A percentile compares a stretch with the other conserved stretches of the same genome.
These are phyloP conservation scores for Podaxis sp. DNA, from an alignment of 768 basidiomycete genomes.

Conservation along the genomic window DNA sequence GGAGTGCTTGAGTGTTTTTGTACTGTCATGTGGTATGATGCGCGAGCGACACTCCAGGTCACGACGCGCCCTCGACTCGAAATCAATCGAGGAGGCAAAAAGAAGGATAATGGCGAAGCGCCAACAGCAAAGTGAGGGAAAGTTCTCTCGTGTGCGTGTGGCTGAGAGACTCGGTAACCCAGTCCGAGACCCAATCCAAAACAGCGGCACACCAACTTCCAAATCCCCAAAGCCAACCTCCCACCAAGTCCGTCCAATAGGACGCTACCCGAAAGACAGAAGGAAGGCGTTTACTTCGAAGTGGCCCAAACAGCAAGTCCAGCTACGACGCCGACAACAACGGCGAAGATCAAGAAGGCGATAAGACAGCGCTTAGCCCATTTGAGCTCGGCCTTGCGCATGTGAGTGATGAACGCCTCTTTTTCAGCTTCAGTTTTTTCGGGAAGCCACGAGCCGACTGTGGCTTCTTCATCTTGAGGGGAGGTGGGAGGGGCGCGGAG, in stretches of 20 bases:
- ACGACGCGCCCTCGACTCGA: constrained; percentile 1
- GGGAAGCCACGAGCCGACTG: constrained; percentile 44
- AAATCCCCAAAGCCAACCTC: not conserved
- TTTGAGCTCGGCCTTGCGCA: constrained; percentile 49
- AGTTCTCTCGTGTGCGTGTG: not conserved
- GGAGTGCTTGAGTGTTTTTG: not conserved
- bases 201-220: not conserved
- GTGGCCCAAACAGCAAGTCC: constrained; percentile 33
- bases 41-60: not conserved
- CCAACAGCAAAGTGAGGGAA: not conserved
- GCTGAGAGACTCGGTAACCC: not conserved
- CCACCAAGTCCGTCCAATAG: not conserved
- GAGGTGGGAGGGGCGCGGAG: constrained; percentile 39
- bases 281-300: not conserved
- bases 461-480: constrained; percentile 18
- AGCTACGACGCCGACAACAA: constrained; percentile 29
- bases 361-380: constrained; percentile 57
- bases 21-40: not conserved
- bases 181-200: not conserved
- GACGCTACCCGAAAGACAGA: not conserved
- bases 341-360: constrained; percentile 47
- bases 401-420: constrained; percentile 40
- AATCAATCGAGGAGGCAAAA: not conserved
- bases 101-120: not conserved
- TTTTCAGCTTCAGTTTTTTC: constrained; percentile 55